phyloP scores from a whole-genome alignment of 768 basidiomycete genomes.

The Hericium erinaceus region DNA sequence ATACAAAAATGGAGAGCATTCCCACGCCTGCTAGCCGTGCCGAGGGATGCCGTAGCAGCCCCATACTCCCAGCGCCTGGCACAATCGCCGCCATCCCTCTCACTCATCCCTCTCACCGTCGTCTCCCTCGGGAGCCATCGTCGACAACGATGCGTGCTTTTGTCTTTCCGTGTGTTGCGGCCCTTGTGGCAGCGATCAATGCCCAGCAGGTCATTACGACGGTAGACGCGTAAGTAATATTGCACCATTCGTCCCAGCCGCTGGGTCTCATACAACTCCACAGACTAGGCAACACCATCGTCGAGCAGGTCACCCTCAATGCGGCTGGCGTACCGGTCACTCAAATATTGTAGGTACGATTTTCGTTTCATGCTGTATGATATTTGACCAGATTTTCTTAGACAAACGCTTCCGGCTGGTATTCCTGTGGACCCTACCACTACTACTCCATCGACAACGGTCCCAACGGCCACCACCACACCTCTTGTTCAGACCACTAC shows the following conservation, averaged over 20 bases:
- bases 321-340: conserved; percentile 33
- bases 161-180: conserved; percentile 6
- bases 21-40: neutral
- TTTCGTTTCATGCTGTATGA: neutral
- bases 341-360: conserved; percentile 29
- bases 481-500: too few species aligned
- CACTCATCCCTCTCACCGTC: conserved; percentile 1
- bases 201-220: conserved; percentile 37
- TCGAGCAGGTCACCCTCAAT: conserved; percentile 38
- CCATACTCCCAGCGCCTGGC: neutral
- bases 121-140: neutral
- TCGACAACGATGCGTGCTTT: conserved; percentile 2
- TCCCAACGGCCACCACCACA: conserved; percentile 19
- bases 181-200: conserved; percentile 15
- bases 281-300: conserved; percentile 42
- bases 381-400: conserved; percentile 2
- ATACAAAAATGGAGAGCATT: neutral
- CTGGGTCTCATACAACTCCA: neutral
- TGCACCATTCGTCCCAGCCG: neutral
- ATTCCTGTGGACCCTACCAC: conserved; percentile 11
- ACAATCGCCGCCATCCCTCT: neutral
- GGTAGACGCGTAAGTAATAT: conserved; percentile 34
- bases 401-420: conserved; percentile 12
- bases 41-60: neutral
- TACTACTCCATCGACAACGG: conserved; percentile 7